Evolutionary conservation across 306 rosid species (phyloP).

Genomic region (Alnus glutinosa): DNA sequence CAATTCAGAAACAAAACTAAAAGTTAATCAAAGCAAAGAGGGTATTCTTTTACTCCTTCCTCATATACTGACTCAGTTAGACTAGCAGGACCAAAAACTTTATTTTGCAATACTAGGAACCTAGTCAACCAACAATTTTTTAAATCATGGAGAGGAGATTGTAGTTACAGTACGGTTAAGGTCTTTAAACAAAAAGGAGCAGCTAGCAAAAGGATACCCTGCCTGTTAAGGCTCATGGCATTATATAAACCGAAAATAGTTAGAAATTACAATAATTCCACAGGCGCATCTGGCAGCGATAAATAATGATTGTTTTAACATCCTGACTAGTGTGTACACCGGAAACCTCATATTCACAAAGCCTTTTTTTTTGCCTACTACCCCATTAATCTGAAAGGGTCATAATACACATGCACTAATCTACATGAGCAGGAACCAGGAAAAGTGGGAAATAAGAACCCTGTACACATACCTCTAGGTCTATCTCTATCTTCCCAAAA

Average conservation of each 20-base stretch:
- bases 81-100: constrained; percentile 76
- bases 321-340: too few relatives aligned
- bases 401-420: too few relatives aligned
- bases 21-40: constrained; percentile 64
- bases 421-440: too few relatives aligned
- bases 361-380: too few relatives aligned
- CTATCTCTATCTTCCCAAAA: too few relatives aligned
- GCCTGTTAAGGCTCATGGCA: too few relatives aligned
- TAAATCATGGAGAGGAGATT: constrained; percentile 62
- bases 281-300: too few relatives aligned
- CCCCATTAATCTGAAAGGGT: too few relatives aligned
- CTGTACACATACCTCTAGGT: too few relatives aligned
- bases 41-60: constrained; percentile 92
- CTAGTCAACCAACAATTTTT: background rate
- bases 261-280: constrained; percentile 42
- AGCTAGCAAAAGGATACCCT: constrained; percentile 80
- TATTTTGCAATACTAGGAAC: constrained; percentile 53
- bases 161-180: constrained; percentile 93
- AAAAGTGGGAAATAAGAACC: too few relatives aligned
- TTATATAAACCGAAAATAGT: constrained; percentile 49
- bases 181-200: constrained; percentile 87
- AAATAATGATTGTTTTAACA: too few relatives aligned
- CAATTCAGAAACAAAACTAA: constrained; percentile 5
- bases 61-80: constrained; percentile 81
- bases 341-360: too few relatives aligned